phyloP scores from a whole-genome alignment of 2,329 filamentous ascomycete genomes.

The Fusarium subtropicale region DNA sequence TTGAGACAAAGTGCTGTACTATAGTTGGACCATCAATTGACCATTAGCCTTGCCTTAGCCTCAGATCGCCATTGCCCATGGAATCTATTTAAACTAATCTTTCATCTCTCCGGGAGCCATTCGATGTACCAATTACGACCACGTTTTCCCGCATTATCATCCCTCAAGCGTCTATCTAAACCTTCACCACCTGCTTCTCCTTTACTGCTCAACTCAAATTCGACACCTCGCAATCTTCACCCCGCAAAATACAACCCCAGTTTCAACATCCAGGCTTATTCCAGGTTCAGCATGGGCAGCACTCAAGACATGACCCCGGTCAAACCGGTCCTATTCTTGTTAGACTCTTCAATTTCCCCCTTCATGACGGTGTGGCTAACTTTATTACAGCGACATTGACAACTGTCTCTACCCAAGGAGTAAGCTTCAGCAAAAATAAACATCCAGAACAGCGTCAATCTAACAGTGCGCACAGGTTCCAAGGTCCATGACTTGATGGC shows the following conservation, averaged over 20 bases:
- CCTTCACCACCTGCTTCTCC: slow-evolving; percentile 13
- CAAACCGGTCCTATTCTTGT: slow-evolving; percentile 61
- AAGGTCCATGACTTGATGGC: slow-evolving; percentile 92
- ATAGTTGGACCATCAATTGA: neutral
- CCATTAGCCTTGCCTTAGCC: slow-evolving; percentile 24
- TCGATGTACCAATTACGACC: slow-evolving; percentile 43
- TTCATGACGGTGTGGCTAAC: slow-evolving; percentile 20
- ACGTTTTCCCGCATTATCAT: slow-evolving; percentile 35
- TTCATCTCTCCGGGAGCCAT: slow-evolving; percentile 18
- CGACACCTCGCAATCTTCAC: slow-evolving; percentile 27
- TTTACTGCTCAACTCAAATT: slow-evolving; percentile 25
- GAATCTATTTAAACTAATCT: slow-evolving; percentile 21
- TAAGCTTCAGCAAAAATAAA: slow-evolving; percentile 55
- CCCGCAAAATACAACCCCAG: slow-evolving; percentile 16
- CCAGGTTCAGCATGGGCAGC: slow-evolving; percentile 47
- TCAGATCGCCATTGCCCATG: slow-evolving; percentile 18
- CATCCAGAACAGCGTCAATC: slow-evolving; percentile 7
- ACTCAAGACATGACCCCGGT: slow-evolving; percentile 50
- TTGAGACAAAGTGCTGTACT: slow-evolving; percentile 12
- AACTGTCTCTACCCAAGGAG: slow-evolving; percentile 96
- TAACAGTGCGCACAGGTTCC: slow-evolving; percentile 61
- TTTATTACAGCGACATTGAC: slow-evolving; percentile 86
- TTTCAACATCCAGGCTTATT: slow-evolving; percentile 15
- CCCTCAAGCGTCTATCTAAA: slow-evolving; percentile 35
- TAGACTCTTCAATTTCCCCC: slow-evolving; percentile 17